These are phyloP conservation scores for Sphaerostilbella broomeana DNA, from an alignment of 2,329 filamentous ascomycete species.

Conservation along the genomic window DNA sequence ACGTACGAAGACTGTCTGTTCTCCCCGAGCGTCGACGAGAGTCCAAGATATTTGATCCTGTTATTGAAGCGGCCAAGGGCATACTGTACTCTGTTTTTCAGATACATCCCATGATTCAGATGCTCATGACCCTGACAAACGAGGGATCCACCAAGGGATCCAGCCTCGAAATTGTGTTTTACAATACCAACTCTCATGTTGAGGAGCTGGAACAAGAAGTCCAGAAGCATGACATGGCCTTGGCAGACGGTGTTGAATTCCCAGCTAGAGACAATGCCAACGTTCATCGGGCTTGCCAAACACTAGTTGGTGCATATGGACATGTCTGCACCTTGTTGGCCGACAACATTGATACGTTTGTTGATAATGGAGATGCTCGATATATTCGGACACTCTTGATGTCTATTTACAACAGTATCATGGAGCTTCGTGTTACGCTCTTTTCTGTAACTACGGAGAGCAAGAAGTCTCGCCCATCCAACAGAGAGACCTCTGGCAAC, in stretches of 20 bases:
- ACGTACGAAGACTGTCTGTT: slow-evolving; percentile 57
- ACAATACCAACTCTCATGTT: slow-evolving; percentile 60
- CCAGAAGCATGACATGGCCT: slow-evolving; percentile 50
- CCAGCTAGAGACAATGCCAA: slow-evolving; percentile 53
- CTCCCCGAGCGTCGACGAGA: slow-evolving; percentile 58
- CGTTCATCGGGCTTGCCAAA: slow-evolving; percentile 56
- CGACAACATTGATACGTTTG: slow-evolving; percentile 56
- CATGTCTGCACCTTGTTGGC: slow-evolving; percentile 57
- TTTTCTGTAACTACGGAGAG: slow-evolving; percentile 26
- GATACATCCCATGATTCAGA: slow-evolving; percentile 62
- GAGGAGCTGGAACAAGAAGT: slow-evolving; percentile 60
- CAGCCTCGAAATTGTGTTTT: slow-evolving; percentile 60
- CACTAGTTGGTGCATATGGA: slow-evolving; percentile 57
- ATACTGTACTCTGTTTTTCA: slow-evolving; percentile 62
- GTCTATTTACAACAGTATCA: slow-evolving; percentile 60
- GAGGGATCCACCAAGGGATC: slow-evolving; percentile 55
- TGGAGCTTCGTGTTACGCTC: slow-evolving; percentile 55
- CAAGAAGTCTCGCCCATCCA: slow-evolving; percentile 14
- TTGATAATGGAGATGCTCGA: slow-evolving; percentile 58
- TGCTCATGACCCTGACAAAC: slow-evolving; percentile 54
- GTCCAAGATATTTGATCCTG: slow-evolving; percentile 53
- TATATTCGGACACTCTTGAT: slow-evolving; percentile 60
- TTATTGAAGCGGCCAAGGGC: slow-evolving; percentile 59
- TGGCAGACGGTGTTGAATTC: slow-evolving; percentile 41
- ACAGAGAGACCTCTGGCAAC: slow-evolving; percentile 17